Percentiles rank a stretch among this genome's conserved stretches.
phyloP scores from a whole-genome alignment of 1,284 basidiomycete genomes.

The Moesziomyces parantarcticus region DNA sequence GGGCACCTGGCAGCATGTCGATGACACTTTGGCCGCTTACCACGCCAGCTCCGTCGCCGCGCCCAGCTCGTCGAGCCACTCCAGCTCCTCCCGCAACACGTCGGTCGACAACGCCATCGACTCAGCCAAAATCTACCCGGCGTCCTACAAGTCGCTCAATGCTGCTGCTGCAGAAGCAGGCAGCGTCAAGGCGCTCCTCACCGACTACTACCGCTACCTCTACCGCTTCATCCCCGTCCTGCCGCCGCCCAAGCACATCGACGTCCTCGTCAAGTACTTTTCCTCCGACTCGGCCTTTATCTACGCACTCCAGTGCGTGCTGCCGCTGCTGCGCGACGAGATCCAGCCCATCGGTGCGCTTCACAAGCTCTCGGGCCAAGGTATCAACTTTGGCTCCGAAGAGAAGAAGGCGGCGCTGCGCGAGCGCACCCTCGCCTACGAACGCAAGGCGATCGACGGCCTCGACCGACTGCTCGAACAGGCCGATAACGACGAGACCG shows the following conservation, averaged over 20 bases:
- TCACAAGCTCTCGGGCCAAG: slow-evolving; percentile 41
- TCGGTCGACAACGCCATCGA: slow-evolving; percentile 19
- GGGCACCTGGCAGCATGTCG: slow-evolving; percentile 4
- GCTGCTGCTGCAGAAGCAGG: slow-evolving; percentile 32
- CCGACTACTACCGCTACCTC: slow-evolving; percentile 60
- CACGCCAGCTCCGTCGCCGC: slow-evolving; percentile 39
- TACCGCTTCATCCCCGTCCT: slow-evolving; percentile 62
- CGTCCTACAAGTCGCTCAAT: slow-evolving; percentile 24
- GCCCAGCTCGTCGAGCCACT: slow-evolving; percentile 12
- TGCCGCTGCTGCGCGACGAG: slow-evolving; percentile 55
- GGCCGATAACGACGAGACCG: slow-evolving; percentile 35
- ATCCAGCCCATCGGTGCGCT: slow-evolving; percentile 46
- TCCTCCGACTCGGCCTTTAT: slow-evolving; percentile 54
- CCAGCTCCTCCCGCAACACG: slow-evolving; percentile 19
- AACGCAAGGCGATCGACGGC: slow-evolving; percentile 55
- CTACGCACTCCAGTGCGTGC: slow-evolving; percentile 53
- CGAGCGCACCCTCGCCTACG: slow-evolving; percentile 40
- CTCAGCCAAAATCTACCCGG: slow-evolving; percentile 16
- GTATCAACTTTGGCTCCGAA: slow-evolving; percentile 54
- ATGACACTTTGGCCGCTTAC: slow-evolving; percentile 28
- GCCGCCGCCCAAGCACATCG: slow-evolving; percentile 47
- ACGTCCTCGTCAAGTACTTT: slow-evolving; percentile 38
- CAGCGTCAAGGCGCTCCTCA: slow-evolving; percentile 37
- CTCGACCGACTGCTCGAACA: slow-evolving; percentile 55
- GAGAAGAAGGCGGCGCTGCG: slow-evolving; percentile 49